These are phyloP conservation scores for Magnolia changhungtana DNA, from an alignment of 164 flowering plant species.

Conservation along the genomic window DNA sequence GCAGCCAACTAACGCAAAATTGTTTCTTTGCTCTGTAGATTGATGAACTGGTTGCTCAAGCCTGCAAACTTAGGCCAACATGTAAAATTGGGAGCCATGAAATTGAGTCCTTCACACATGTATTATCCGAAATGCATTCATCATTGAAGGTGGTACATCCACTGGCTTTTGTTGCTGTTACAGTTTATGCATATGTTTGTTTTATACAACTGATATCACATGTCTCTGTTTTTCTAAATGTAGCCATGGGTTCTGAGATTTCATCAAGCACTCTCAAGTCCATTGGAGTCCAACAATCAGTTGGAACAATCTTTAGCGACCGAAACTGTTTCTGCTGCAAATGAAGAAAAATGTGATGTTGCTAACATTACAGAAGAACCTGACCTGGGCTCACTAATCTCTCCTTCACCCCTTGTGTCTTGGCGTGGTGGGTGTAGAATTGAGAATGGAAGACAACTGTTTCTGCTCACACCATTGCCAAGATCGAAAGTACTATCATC, in stretches of 20 bases:
- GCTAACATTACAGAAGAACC: conserved; percentile 37
- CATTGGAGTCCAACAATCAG: conserved; percentile 25
- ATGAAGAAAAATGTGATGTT: conserved; percentile 17
- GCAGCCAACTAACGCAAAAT: background rate
- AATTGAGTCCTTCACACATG: conserved; percentile 58
- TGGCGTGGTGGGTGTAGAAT: conserved; percentile 68
- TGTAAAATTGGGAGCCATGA: conserved; percentile 47
- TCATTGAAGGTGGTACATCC: conserved; percentile 78
- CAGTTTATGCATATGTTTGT: background rate
- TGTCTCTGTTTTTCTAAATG: conserved; percentile 9
- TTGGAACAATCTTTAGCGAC: conserved; percentile 15
- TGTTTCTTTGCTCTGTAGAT: conserved; percentile 45
- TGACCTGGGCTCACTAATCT: conserved; percentile 42
- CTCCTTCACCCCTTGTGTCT: conserved; percentile 96
- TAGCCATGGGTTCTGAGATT: conserved; percentile 80
- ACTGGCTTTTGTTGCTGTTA: background rate
- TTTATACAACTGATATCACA: conserved; percentile 2
- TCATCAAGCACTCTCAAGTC: conserved; percentile 40
- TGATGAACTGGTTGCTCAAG: conserved; percentile 79
- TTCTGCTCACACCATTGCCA: conserved; percentile 84
- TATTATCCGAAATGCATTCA: conserved; percentile 57
- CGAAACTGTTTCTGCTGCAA: conserved; percentile 16
- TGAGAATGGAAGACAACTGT: conserved; percentile 70
- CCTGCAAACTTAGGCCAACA: conserved; percentile 32
- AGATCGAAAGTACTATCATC: conserved; percentile 42